Evolutionary conservation across 2,329 filamentous ascomycete genomes (phyloP).

Genomic region (Pyrenophora tritici-repentis): DNA sequence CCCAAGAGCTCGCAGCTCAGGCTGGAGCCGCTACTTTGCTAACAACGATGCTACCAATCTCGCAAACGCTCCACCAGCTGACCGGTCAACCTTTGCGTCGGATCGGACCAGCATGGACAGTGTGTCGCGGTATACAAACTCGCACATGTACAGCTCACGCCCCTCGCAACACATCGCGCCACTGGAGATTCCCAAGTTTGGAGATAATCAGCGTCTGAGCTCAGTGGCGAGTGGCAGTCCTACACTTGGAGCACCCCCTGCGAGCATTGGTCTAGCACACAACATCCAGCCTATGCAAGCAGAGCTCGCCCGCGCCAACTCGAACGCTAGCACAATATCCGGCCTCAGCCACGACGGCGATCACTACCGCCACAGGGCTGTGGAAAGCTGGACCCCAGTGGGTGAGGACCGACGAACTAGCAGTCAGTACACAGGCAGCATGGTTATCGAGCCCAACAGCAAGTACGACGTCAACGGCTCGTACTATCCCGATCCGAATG

Average conservation of each 20-base stretch:
- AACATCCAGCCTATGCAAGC: conserved; percentile 45
- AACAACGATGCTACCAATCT: conserved; percentile 65
- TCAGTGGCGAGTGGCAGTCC: conserved; percentile 72
- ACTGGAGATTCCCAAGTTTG: conserved; percentile 57
- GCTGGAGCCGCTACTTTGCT: conserved; percentile 80
- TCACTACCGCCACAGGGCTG: conserved; percentile 36
- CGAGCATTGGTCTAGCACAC: conserved; percentile 46
- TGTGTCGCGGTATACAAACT: conserved; percentile 57
- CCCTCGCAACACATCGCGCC: conserved; percentile 74
- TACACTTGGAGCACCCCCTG: conserved; percentile 63
- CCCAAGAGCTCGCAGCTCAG: conserved; percentile 61
- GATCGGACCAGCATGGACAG: conserved; percentile 47
- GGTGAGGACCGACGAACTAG: conserved; percentile 46
- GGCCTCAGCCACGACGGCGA: conserved; percentile 38
- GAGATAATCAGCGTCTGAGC: conserved; percentile 64
- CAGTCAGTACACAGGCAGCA: conserved; percentile 52
- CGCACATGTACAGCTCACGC: conserved; percentile 59
- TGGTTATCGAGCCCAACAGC: conserved; percentile 47
- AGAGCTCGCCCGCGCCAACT: conserved; percentile 45
- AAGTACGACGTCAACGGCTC: conserved; percentile 61
- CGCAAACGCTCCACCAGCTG: conserved; percentile 67
- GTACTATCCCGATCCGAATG: conserved; percentile 42
- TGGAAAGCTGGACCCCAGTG: conserved; percentile 47
- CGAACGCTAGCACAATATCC: conserved; percentile 43
- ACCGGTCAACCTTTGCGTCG: conserved; percentile 46